A percentile compares a stretch with the other conserved stretches of the same genome.
These are phyloP conservation scores for Cercospora sp. DNA, from an alignment of 2,329 filamentous ascomycete genomes.

Conservation along the genomic window DNA sequence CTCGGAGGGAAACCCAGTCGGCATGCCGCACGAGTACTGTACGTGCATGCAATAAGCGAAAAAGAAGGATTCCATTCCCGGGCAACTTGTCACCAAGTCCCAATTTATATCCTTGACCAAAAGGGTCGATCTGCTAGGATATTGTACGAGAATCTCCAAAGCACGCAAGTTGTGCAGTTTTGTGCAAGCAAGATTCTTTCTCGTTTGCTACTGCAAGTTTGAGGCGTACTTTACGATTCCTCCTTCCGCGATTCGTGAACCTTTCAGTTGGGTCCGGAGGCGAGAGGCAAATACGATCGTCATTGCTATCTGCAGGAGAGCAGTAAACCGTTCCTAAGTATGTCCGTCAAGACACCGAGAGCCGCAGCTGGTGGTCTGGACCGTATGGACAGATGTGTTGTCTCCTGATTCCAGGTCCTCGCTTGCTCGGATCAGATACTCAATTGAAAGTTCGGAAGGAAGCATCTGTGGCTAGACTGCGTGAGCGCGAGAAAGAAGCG, in stretches of 20 bases:
- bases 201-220: background rate
- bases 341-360: constrained; percentile 6
- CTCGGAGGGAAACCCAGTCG: background rate
- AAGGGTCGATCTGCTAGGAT: background rate
- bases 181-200: background rate
- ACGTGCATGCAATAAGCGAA: background rate
- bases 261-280: background rate
- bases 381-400: background rate
- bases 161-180: background rate
- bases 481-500: background rate
- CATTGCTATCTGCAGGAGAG: background rate
- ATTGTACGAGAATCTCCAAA: background rate
- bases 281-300: background rate
- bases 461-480: background rate
- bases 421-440: background rate
- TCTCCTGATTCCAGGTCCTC: background rate
- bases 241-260: background rate
- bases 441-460: background rate
- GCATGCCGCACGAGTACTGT: background rate
- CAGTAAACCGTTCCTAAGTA: background rate
- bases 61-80: background rate
- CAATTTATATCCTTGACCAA: background rate
- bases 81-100: background rate
- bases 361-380: background rate
- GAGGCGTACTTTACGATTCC: background rate